These are phyloP conservation scores for Stropharia rugosoannulata DNA, from an alignment of 768 basidiomycete genomes.

Conservation along the genomic window DNA sequence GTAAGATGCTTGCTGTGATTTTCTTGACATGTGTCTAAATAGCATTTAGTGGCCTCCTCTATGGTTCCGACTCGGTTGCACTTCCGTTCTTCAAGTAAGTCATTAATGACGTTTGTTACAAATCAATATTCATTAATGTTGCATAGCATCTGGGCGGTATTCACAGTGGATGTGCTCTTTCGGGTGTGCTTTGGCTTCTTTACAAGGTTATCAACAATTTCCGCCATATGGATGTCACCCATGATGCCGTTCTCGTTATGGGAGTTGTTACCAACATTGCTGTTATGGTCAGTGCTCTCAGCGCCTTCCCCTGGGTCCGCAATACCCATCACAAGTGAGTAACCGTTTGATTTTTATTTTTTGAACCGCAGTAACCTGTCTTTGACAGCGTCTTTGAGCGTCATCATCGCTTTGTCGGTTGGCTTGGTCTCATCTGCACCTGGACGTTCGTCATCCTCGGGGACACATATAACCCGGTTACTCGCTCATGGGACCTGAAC, in stretches of 20 bases:
- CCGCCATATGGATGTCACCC: constrained; percentile 44
- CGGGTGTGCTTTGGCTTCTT: constrained; percentile 69
- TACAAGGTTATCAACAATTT: constrained; percentile 61
- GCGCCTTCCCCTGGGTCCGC: constrained; percentile 78
- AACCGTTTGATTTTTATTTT: not conserved
- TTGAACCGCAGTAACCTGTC: constrained; percentile 1
- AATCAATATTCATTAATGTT: constrained; percentile 7
- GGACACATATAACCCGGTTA: constrained; percentile 57
- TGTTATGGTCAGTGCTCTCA: constrained; percentile 56
- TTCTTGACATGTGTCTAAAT: constrained; percentile 7
- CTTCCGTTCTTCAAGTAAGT: constrained; percentile 65
- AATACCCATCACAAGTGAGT: constrained; percentile 79
- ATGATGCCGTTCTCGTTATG: constrained; percentile 56
- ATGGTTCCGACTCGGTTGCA: constrained; percentile 70
- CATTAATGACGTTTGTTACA: not conserved
- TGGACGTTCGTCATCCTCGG: constrained; percentile 68
- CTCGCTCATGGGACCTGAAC: constrained; percentile 55
- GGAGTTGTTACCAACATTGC: constrained; percentile 59
- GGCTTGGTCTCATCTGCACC: constrained; percentile 56
- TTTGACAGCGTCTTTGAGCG: constrained; percentile 68
- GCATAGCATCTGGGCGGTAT: constrained; percentile 74
- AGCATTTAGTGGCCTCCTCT: constrained; percentile 65
- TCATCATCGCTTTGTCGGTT: constrained; percentile 78
- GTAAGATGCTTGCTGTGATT: constrained; percentile 27
- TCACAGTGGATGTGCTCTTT: constrained; percentile 73